Conservation (phyloP, 2,329 filamentous ascomycete genomes). For the Verticillium nonalfalfae region DNA sequence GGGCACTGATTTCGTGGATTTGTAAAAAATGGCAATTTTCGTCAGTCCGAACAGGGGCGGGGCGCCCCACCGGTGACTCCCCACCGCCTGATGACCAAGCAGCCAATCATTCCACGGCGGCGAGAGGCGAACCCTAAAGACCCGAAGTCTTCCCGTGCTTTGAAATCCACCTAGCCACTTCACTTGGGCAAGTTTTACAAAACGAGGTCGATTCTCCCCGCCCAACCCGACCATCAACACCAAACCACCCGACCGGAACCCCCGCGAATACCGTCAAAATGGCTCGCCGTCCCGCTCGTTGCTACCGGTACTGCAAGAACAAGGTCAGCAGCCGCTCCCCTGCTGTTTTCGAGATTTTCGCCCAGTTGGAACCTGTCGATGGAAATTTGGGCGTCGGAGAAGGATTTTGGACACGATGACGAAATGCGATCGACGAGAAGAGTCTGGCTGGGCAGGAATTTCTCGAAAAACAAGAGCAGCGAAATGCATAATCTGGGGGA, state of each 20-base stretch:
- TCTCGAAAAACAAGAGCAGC: neutral
- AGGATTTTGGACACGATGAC: neutral
- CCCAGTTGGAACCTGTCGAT: neutral
- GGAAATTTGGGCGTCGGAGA: neutral
- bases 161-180: constrained; percentile 23
- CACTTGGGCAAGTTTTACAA: neutral
- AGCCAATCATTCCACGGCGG: neutral
- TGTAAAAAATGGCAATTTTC: neutral
- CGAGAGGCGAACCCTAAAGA: neutral
- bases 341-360: neutral
- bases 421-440: neutral
- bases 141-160: constrained; percentile 20
- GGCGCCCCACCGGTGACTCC: constrained; percentile 18
- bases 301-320: constrained; percentile 99
- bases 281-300: constrained; percentile 98
- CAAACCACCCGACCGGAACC: constrained; percentile 28
- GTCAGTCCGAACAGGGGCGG: neutral
- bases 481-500: neutral
- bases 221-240: neutral
- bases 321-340: constrained; percentile 60
- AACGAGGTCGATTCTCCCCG: neutral
- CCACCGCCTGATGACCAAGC: constrained; percentile 26
- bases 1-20: neutral
- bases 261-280: constrained; percentile 69
- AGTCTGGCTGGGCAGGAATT: neutral